These are phyloP conservation scores for Fraxinus platypoda DNA, from an alignment of 305 asterid species.

Conservation along the genomic window DNA sequence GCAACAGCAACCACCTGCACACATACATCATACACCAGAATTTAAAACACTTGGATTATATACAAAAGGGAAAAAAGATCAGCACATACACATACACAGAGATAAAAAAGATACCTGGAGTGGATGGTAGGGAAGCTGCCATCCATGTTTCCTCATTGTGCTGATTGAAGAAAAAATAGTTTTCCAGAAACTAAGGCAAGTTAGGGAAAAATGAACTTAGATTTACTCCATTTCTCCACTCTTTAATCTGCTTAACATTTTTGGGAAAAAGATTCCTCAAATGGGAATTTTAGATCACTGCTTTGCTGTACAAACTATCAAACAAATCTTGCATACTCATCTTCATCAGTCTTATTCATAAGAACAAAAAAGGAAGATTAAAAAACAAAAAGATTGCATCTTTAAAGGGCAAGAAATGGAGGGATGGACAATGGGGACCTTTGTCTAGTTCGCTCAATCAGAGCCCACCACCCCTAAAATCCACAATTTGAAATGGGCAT, in stretches of 20 bases:
- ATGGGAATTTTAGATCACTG: conserved; percentile 39
- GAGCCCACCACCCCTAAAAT: conserved; percentile 51
- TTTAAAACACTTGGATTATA: too few species aligned
- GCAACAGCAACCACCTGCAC: conserved; percentile 99
- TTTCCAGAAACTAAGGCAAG: too few species aligned
- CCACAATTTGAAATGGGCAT: conserved; percentile 44
- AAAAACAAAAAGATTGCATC: conserved; percentile 29
- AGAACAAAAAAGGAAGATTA: conserved; percentile 24
- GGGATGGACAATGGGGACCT: conserved; percentile 40
- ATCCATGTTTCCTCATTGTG: conserved; percentile 96
- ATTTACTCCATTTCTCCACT: conserved; percentile 28
- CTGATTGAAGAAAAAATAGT: conserved; percentile 28
- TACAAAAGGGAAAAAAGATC: too few species aligned
- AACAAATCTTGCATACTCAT: conserved; percentile 54
- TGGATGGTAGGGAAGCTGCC: conserved; percentile 99
- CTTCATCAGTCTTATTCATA: conserved; percentile 25
- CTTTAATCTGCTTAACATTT: too few species aligned
- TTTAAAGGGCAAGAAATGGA: conserved; percentile 30
- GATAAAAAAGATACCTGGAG: conserved; percentile 61
- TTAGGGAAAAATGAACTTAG: conserved; percentile 12
- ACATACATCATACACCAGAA: too few species aligned
- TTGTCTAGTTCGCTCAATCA: conserved; percentile 65
- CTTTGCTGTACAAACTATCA: conserved; percentile 30
- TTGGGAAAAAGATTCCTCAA: too few species aligned
- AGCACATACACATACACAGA: too few species aligned